These are phyloP conservation scores for Fusarium miscanthi DNA, from an alignment of 2,329 filamentous ascomycete species.

Conservation along the genomic window DNA sequence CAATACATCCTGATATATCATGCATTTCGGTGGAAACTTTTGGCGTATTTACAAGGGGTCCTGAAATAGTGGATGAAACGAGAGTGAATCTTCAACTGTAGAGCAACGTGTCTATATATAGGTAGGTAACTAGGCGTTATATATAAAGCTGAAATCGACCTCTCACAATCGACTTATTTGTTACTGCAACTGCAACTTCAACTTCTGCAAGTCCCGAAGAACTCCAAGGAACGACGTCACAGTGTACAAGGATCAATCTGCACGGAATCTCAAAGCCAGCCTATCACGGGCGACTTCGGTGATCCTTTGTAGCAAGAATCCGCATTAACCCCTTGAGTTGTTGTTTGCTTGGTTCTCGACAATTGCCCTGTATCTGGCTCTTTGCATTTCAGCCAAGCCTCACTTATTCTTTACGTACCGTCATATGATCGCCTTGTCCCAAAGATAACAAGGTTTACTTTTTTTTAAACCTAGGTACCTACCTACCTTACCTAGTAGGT, in stretches of 20 bases:
- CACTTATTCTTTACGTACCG: background rate
- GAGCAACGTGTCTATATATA: slow-evolving; percentile 2
- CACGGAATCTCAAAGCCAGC: slow-evolving; percentile 13
- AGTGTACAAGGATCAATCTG: slow-evolving; percentile 30
- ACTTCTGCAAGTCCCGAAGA: slow-evolving; percentile 7
- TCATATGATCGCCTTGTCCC: background rate
- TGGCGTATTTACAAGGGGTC: slow-evolving; percentile 4
- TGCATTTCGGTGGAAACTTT: slow-evolving; percentile 18
- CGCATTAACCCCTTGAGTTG: slow-evolving; percentile 20
- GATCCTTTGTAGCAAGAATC: slow-evolving; percentile 27
- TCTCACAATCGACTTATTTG: slow-evolving; percentile 14
- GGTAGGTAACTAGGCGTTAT: no score
- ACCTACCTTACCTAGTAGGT: no score
- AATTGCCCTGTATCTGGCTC: slow-evolving; percentile 5
- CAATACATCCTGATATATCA: slow-evolving; percentile 35
- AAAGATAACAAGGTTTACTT: slow-evolving; percentile 4
- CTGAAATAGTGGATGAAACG: slow-evolving; percentile 9
- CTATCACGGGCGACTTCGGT: slow-evolving; percentile 26
- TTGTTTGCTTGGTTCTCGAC: slow-evolving; percentile 11
- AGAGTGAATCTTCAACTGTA: slow-evolving; percentile 9
- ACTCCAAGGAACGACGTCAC: slow-evolving; percentile 29
- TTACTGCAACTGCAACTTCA: background rate
- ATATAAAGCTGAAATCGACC: slow-evolving; percentile 3
- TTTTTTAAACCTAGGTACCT: background rate
- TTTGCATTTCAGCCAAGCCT: slow-evolving; percentile 30